Base-by-base conservation (phyloP, 768 basidiomycete genomes). In the Leccinum broughii region DNA sequence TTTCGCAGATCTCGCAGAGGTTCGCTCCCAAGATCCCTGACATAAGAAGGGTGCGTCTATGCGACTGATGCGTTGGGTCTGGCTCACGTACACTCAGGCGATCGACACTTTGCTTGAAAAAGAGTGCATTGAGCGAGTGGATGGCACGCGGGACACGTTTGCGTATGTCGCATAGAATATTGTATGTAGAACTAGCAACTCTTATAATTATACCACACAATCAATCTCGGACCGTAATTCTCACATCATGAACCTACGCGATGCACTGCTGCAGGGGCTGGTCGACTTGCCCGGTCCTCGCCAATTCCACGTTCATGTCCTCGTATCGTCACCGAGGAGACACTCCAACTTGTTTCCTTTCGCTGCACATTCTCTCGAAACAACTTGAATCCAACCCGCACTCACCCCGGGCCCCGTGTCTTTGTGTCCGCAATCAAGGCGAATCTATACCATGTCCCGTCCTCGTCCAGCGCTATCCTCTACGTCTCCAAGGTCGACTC, bases 401-500 rank as follows among this genome's bases (percentile, higher is more conserved):
- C 57, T 68, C 80, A 0, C 28, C 28, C 28, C 28, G 28, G 28
- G 28, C 80, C 82, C 4, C 81, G 83, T 24, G 78, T 92, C 1
- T 79, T 95, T 55, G 86, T 92, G 34, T 81, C 87, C 4, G 95
- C 84, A n/a, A 81, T 97, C 60, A 92, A 95, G 71, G 90, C 85
- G 0, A 81, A 75, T 39, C 73, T 95, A 28, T 95, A 93, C 79
- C 82, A 83, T 52, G 69, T 95, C 54, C 89, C 92, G 3, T 64
- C 83, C 4, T 88, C 91, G 2, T 78, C 80, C 2, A 86, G 83
- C 58, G 85, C 85, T 4, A 82, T 98, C 35, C 74, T 98, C 34
- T 97, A 98, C 73, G 80, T 99, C 55, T 92, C 92, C 53, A 99
- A 99, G 76, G 87, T 97, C 56, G 97, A 99, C 72, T 87, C 94